Conservation (phyloP, 2,329 filamentous ascomycete species). For the Pseudogymnoascus sp. region DNA sequence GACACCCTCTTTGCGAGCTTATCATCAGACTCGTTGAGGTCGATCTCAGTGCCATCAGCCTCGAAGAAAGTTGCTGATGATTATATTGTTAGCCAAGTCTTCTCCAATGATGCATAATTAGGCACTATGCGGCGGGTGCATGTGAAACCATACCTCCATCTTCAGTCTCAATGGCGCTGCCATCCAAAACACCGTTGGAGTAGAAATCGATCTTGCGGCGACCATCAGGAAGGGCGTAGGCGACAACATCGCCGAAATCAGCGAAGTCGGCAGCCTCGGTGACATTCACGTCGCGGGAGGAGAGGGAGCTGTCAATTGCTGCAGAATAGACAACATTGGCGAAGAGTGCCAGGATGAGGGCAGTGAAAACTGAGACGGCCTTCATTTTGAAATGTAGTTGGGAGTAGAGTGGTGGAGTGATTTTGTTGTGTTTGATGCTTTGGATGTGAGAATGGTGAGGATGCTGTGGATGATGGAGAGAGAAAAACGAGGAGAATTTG, state of each 20-base stretch:
- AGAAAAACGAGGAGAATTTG: background rate
- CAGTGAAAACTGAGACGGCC: background rate
- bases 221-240: slow-evolving; percentile 6
- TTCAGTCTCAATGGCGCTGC: background rate
- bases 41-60: background rate
- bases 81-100: background rate
- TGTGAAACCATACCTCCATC: background rate
- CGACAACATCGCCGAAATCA: slow-evolving; percentile 7
- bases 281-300: background rate
- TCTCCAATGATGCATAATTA: background rate
- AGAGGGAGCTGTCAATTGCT: background rate
- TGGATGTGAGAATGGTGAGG: background rate
- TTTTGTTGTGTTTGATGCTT: background rate
- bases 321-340: background rate
- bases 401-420: background rate
- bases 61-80: background rate
- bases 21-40: background rate
- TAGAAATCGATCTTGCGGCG: background rate
- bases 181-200: background rate
- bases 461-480: background rate
- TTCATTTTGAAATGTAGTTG: background rate
- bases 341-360: background rate
- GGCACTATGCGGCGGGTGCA: background rate
- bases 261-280: slow-evolving; percentile 7
- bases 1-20: background rate